Percentiles rank a stretch among this genome's conserved stretches.
phyloP scores from a whole-genome alignment of 331 rosid species.

The Malus hybrid region DNA sequence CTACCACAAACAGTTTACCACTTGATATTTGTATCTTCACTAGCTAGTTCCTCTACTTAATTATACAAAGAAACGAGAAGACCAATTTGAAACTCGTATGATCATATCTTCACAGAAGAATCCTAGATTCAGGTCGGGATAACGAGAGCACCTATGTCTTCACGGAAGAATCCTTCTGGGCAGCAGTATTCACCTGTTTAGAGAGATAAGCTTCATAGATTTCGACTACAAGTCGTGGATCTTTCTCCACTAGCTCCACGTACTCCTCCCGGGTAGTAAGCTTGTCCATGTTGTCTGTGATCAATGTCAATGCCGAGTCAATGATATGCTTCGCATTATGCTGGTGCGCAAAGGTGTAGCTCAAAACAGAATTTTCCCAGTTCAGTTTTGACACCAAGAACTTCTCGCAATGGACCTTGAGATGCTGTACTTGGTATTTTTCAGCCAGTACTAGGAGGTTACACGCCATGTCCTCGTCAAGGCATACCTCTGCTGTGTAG shows the following conservation, averaged over 20 bases:
- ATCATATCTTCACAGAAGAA: no score
- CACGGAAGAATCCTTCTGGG: conserved; percentile 21
- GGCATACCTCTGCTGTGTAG: conserved; percentile 71
- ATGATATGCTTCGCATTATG: conserved; percentile 56
- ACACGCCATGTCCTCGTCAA: conserved; percentile 72
- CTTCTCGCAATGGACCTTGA: conserved; percentile 67
- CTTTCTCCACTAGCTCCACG: conserved; percentile 51
- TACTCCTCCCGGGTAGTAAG: conserved; percentile 54
- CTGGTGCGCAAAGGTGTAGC: conserved; percentile 64
- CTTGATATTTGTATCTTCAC: not conserved
- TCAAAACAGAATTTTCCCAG: conserved; percentile 60
- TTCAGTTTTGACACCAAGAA: conserved; percentile 52
- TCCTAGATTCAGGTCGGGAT: not conserved
- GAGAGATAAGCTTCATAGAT: conserved; percentile 69
- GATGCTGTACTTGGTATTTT: conserved; percentile 76
- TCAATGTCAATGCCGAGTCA: conserved; percentile 48
- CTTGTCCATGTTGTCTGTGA: conserved; percentile 60
- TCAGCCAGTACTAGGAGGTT: conserved; percentile 62
- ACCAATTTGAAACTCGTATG: no score
- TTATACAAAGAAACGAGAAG: no score
- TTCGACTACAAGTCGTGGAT: conserved; percentile 72
- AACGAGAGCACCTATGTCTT: conserved; percentile 3
- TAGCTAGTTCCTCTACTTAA: no score
- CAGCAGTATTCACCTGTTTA: conserved; percentile 70
- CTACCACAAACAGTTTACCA: not conserved